Evolutionary conservation across 2,329 filamentous ascomycete species (phyloP), one percentile per base, ranked within the genome.

Genomic region (Xylariales sp.): DNA sequence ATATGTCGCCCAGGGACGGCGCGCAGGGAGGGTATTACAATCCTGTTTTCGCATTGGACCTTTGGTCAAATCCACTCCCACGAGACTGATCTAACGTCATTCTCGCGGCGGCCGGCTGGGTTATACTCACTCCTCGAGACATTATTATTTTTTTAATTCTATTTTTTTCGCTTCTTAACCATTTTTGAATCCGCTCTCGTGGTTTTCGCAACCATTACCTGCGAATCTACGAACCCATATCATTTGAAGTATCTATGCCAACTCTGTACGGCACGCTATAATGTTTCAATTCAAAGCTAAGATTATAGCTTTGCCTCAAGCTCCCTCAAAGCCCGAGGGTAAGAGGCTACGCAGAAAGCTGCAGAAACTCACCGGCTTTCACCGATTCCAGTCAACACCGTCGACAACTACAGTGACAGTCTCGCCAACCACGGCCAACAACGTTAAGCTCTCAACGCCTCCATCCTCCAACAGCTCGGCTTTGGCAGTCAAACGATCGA

Each of bases 41-140:
- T 51, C 52, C 48, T 45, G 53, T 51, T 54, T 55, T 55, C 51
- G 52, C 53, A 55, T 55, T 55, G 51, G 48, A 36, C 40, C 28
- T 14, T 14, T 16, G 14, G 17, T 13, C 29, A 27, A 29, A 18
- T 8, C 8, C n/a, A n/a, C 46, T 38, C 34, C 30, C 37, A 38
- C 41, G 28, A 33, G 19, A 33, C 39, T 30, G 30, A 40, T 41
- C 45, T 42, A 50, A 51, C 48, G 48, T 51, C 48, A 51, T 49
- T 33, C 5, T 30, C 37, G n/a, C n/a, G n/a, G n/a, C n/a, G n/a
- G n/a, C n/a, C n/a, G n/a, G n/a, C n/a, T n/a, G n/a, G n/a, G n/a
- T n/a, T n/a, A n/a, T n/a, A n/a, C n/a, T n/a, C n/a, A n/a, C n/a
- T n/a, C n/a, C n/a, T n/a, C n/a, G n/a, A n/a, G n/a, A n/a, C n/a